Base-by-base conservation (phyloP, 148 eudicot species). In the Pouteria glomerata region DNA sequence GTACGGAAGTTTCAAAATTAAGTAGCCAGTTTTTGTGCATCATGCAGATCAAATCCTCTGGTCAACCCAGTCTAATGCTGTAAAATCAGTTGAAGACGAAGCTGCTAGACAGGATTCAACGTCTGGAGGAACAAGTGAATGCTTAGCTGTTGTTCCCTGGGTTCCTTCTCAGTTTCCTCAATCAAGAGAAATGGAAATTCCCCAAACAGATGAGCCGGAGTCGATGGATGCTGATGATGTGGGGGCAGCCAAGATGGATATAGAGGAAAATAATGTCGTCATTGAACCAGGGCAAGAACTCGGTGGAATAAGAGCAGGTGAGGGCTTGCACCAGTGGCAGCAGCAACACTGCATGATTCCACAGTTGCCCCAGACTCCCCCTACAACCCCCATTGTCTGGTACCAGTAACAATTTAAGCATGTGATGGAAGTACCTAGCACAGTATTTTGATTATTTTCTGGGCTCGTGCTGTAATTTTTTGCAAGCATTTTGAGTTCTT, bases 121-220 rank as follows among this genome's bases (percentile, higher is more conserved):
- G 15, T 7, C 23, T 13, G 73, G 47, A 15, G 29, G 10, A 52
- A 19, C 59, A 24, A 77, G 74, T 41, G 62, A 68, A 12, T 84
- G 87, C 73, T 78, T 82, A 63, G 96, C 98, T 3, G 91, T 93
- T 69, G 85, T 93, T 48, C 98, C 96, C 0, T 93, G 93, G 93
- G 79, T 82, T 37, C 86, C 91, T 0, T 66, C 87, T 24, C 83
- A 85, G 37, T 34, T 41, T 4, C 70, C 68, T 50, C 74, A 74
- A 57, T 59, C 67, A 37, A 56, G 68, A 1, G 78, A 63, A 33
- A 13, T 15, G 14, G 62, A 53, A 3, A 57, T 47, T n/a, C 57
- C 57, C 10, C 1, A 19, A 62, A 23, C 34, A 30, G 85, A 72
- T 45, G 33, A 42, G 24, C 24, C 75, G 44, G 93, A 86, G 27